Conservation (phyloP, 164 flowering plant species). For the Vitis vinifera region DNA sequence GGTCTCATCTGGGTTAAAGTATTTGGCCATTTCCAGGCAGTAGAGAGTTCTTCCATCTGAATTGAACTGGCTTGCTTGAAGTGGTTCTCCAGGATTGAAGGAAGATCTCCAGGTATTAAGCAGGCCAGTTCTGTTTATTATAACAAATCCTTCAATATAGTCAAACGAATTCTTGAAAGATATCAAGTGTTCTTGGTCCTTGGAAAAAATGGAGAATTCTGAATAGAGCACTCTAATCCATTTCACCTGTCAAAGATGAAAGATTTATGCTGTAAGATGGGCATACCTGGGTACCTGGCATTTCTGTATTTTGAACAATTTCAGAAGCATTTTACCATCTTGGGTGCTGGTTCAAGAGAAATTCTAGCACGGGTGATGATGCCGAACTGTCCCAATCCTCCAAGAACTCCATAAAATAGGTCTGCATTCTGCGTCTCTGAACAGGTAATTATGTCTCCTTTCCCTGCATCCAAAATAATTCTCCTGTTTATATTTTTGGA, state of each 20-base stretch:
- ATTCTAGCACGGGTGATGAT: conserved; percentile 85
- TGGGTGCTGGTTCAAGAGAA: conserved; percentile 76
- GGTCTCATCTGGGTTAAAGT: conserved; percentile 55
- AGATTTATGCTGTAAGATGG: neutral
- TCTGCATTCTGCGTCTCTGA: conserved; percentile 66
- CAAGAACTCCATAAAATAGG: conserved; percentile 76
- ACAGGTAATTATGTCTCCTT: conserved; percentile 74
- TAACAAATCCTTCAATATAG: conserved; percentile 88
- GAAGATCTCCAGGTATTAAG: conserved; percentile 83
- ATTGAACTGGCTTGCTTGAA: conserved; percentile 63
- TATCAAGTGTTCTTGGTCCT: conserved; percentile 81
- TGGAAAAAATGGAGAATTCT: conserved; percentile 62
- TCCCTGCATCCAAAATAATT: conserved; percentile 51
- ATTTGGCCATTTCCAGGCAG: conserved; percentile 80
- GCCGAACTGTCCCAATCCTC: conserved; percentile 96
- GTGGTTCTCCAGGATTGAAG: conserved; percentile 68
- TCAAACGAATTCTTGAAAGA: conserved; percentile 59
- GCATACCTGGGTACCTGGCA: no score
- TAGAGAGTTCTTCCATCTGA: conserved; percentile 77
- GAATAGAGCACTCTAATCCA: conserved; percentile 85
- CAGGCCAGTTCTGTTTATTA: conserved; percentile 79
- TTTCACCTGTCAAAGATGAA: conserved; percentile 59
- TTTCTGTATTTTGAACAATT: no score
- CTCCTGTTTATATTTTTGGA: neutral
- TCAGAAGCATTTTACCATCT: conserved; percentile 43